phyloP scores from a whole-genome alignment of 768 basidiomycete genomes.

The Boletus speciosus region DNA sequence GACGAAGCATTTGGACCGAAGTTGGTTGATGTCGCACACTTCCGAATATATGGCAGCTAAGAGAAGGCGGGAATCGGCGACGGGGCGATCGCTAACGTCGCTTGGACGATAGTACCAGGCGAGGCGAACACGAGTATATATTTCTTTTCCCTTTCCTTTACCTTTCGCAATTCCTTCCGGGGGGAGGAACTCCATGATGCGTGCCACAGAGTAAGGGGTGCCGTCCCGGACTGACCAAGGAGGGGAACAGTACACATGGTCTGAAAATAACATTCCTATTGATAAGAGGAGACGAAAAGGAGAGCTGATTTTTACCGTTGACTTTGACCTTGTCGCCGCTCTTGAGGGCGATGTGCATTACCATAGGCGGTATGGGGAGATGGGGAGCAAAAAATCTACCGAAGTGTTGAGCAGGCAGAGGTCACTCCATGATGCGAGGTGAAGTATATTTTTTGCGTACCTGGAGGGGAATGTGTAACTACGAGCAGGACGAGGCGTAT shows the following conservation, averaged over 20 bases:
- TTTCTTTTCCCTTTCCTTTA: slow-evolving; percentile 61
- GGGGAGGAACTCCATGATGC: slow-evolving; percentile 95
- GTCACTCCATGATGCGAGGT: background rate
- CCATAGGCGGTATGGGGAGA: slow-evolving; percentile 23
- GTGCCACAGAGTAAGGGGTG: slow-evolving; percentile 91
- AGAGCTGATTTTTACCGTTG: slow-evolving; percentile 59
- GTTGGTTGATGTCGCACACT: slow-evolving; percentile 90
- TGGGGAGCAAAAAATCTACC: slow-evolving; percentile 28
- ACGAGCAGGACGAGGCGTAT: slow-evolving; percentile 23
- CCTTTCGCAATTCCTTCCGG: slow-evolving; percentile 70
- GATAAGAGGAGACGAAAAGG: slow-evolving; percentile 15
- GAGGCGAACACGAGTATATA: slow-evolving; percentile 80
- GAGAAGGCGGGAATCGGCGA: slow-evolving; percentile 87
- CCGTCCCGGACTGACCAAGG: slow-evolving; percentile 90
- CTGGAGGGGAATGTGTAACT: slow-evolving; percentile 17
- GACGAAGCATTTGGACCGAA: slow-evolving; percentile 91
- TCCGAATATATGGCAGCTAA: slow-evolving; percentile 96
- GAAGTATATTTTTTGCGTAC: slow-evolving; percentile 24
- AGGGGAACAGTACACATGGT: slow-evolving; percentile 96
- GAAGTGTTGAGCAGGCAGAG: slow-evolving; percentile 1
- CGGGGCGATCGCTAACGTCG: slow-evolving; percentile 90
- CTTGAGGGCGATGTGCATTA: slow-evolving; percentile 56
- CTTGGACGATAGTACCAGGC: slow-evolving; percentile 97
- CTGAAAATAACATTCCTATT: slow-evolving; percentile 45
- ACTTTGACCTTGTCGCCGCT: slow-evolving; percentile 82